A percentile compares a stretch with the other conserved stretches of the same genome.
phyloP scores from a whole-genome alignment of 805 yeast genomes.

The Saccharomycopsis synnaedendra region DNA sequence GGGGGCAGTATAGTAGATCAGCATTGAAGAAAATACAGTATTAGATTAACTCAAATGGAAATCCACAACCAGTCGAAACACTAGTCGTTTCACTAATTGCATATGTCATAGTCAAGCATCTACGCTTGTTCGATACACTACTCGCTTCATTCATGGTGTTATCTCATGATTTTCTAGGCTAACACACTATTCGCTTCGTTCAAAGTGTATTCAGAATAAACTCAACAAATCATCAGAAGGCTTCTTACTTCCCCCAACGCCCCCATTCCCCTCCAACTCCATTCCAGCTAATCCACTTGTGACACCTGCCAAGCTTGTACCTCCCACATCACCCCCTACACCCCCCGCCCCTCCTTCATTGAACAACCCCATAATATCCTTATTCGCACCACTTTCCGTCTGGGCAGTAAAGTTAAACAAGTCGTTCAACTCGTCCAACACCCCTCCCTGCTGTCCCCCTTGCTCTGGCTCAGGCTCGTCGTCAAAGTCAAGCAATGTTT shows the following conservation, averaged over 20 bases:
- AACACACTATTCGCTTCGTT: too few relatives aligned
- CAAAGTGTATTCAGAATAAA: conserved; percentile 4
- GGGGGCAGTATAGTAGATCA: too few relatives aligned
- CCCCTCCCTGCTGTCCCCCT: conserved; percentile 12
- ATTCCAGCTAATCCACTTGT: conserved; percentile 12
- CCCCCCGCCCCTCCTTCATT: conserved; percentile 6
- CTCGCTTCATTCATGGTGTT: too few relatives aligned
- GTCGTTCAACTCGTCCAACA: conserved; percentile 68
- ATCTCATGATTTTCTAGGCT: too few relatives aligned
- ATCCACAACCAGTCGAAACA: too few relatives aligned
- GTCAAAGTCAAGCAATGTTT: conserved; percentile 78
- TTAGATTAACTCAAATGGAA: too few relatives aligned
- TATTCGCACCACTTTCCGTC: not conserved
- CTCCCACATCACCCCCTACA: too few relatives aligned
- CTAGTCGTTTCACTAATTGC: too few relatives aligned
- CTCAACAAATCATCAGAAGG: conserved; percentile 13
- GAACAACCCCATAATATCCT: conserved; percentile 15
- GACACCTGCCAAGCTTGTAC: not conserved
- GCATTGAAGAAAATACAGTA: too few relatives aligned
- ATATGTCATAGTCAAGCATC: too few relatives aligned
- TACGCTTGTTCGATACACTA: too few relatives aligned
- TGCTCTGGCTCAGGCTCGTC: conserved; percentile 35
- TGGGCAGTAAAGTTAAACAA: conserved; percentile 32
- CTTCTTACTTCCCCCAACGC: not conserved
- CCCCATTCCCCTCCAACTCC: conserved; percentile 1